Evolutionary conservation across 352 stramenopile genomes (phyloP).

Genomic region (Thalassiosira livingstoniorum): DNA sequence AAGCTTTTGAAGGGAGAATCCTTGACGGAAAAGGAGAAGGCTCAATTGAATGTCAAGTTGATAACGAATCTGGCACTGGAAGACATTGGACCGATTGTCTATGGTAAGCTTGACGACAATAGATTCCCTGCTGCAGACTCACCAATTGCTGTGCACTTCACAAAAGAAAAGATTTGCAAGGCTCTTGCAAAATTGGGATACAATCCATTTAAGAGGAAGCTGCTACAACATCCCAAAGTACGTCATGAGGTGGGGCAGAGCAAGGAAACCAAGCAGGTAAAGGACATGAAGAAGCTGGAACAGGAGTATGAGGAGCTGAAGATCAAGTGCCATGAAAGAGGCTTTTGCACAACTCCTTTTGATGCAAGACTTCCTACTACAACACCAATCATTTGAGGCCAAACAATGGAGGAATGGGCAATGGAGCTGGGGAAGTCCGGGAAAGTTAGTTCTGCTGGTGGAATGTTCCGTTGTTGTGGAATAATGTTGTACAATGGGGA

Average conservation of each 20-base stretch:
- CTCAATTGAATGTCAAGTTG: background rate
- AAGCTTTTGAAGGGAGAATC: background rate
- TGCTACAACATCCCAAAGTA: background rate
- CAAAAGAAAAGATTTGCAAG: background rate
- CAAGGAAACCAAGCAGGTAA: background rate
- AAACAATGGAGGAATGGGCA: background rate
- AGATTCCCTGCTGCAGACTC: background rate
- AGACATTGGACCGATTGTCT: background rate
- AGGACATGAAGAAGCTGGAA: background rate
- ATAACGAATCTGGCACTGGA: background rate
- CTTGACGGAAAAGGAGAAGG: background rate
- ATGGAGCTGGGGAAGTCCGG: background rate
- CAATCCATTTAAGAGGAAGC: background rate
- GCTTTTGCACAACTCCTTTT: background rate
- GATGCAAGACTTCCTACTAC: background rate
- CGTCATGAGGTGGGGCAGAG: background rate
- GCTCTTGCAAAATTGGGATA: background rate
- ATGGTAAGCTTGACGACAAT: background rate
- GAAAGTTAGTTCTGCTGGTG: background rate
- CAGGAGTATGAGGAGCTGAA: background rate
- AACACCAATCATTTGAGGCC: background rate
- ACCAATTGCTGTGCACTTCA: background rate
- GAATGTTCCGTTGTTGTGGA: background rate
- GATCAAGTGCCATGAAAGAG: background rate
- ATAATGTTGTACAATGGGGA: background rate